phyloP scores from a whole-genome alignment of 2,329 filamentous ascomycete species.

The Penicillium sp. region DNA sequence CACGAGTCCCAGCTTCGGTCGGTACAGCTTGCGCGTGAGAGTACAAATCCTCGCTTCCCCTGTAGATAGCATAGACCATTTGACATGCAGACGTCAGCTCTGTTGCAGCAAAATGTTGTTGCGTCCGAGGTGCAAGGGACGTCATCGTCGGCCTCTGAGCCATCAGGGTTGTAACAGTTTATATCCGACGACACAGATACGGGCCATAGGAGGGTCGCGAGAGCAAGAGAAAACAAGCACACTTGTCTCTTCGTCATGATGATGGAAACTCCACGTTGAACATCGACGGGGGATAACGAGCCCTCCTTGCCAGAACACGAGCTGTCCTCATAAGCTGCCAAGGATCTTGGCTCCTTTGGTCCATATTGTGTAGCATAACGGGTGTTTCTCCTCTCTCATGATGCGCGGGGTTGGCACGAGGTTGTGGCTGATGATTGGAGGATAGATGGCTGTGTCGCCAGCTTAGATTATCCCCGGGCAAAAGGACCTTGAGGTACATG shows the following conservation, averaged over 20 bases:
- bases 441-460: too few relatives aligned
- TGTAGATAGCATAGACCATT: constrained; percentile 22
- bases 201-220: not conserved
- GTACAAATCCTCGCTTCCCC: constrained; percentile 4
- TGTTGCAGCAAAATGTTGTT: constrained; percentile 16
- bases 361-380: not conserved
- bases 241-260: not conserved
- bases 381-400: not conserved
- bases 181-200: constrained; percentile 10
- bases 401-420: too few relatives aligned
- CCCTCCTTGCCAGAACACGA: not conserved
- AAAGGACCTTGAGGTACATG: too few relatives aligned
- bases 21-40: constrained; percentile 18
- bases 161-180: constrained; percentile 9
- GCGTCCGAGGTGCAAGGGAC: constrained; percentile 9
- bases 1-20: constrained; percentile 15
- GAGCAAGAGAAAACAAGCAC: not conserved
- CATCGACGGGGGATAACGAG: not conserved
- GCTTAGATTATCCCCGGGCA: too few relatives aligned
- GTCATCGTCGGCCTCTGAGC: not conserved
- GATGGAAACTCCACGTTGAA: not conserved
- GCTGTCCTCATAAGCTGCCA: not conserved
- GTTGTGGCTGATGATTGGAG: not conserved
- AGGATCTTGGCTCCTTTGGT: not conserved
- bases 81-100: constrained; percentile 19